Percentiles rank a stretch among this genome's conserved stretches.
phyloP scores from a whole-genome alignment of 345 rosid genomes.

The Clarkia xantiana region DNA sequence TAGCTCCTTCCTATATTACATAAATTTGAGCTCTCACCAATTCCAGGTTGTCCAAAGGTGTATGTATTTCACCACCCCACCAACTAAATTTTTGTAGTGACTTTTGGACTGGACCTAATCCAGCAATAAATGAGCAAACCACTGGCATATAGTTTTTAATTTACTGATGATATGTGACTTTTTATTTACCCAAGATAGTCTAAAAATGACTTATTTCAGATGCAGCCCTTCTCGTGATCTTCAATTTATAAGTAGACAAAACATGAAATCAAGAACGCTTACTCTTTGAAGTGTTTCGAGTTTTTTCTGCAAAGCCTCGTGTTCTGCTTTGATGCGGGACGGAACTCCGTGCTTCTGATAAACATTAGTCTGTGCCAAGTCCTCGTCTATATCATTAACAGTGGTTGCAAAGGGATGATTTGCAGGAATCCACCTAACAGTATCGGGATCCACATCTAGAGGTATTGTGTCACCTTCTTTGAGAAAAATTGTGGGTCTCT shows the following conservation, averaged over 20 bases:
- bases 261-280: slow-evolving; percentile 7
- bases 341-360: slow-evolving; percentile 92
- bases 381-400: slow-evolving; percentile 71
- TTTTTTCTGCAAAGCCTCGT: slow-evolving; percentile 77
- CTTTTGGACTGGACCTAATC: no score
- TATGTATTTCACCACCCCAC: no score
- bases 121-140: no score
- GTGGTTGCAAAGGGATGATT: slow-evolving; percentile 97
- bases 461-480: slow-evolving; percentile 89
- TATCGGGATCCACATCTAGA: slow-evolving; percentile 81
- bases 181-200: no score
- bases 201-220: no score
- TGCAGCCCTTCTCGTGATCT: no score
- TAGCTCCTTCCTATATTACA: no score
- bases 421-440: slow-evolving; percentile 94
- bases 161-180: no score
- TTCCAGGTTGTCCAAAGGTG: no score
- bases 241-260: neutral
- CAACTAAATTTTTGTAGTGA: no score
- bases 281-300: slow-evolving; percentile 74
- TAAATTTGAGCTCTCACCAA: no score
- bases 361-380: slow-evolving; percentile 79
- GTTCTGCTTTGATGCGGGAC: slow-evolving; percentile 81
- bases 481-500: slow-evolving; percentile 71
- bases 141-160: no score